Evolutionary conservation across 2,329 filamentous ascomycete species (phyloP), one percentile per base, ranked within the genome.

Genomic region (Penicillium sp.): DNA sequence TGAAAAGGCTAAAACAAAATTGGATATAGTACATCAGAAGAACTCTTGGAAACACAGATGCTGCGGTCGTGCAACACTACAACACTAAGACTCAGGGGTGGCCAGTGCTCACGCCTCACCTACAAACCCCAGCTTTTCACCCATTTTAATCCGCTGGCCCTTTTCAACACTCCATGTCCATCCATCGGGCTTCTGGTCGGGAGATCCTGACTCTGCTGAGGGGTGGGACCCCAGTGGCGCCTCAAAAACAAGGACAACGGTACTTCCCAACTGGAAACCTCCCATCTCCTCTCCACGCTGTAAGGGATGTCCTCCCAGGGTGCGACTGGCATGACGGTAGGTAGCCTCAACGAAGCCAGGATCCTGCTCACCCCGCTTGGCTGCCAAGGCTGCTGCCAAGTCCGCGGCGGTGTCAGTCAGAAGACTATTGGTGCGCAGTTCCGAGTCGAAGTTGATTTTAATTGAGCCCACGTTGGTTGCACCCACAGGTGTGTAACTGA

Each of bases 391-490:
- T 1, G 93, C 93, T 2, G 92, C 92, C 53, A 85, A 83, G 70
- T 97, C 93, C 19, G 93, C 93, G 14, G 88, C 91, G 0, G 93
- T 99, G 74, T 99, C 95, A 3, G 93, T 97, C 3, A 89, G 88
- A 52, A 99, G 81, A 65, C 88, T 92, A 78, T 99, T 99, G 51
- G 96, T 93, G 62, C 93, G 88, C 59, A 99, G 81, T 77, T 99
- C 95, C 58, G 88, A 83, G 77, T 99, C 96, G 74, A 99, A 99
- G 78, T 99, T 97, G 80, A 99, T 86, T 72, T 91, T 90, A 78
- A 99, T 98, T 58, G 91, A 96, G 55, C 95, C 95, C 45, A 99
- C 95, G 69, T 99, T 99, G 23, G 95, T 99, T 8, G 95, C 95
- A 61, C 95, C 95, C 33, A 99, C 95, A 14, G 96, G 93, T 0